A percentile compares a stretch with the other conserved stretches of the same genome.
phyloP scores from a whole-genome alignment of 1,284 basidiomycete genomes.

The Agaricales sp. region DNA sequence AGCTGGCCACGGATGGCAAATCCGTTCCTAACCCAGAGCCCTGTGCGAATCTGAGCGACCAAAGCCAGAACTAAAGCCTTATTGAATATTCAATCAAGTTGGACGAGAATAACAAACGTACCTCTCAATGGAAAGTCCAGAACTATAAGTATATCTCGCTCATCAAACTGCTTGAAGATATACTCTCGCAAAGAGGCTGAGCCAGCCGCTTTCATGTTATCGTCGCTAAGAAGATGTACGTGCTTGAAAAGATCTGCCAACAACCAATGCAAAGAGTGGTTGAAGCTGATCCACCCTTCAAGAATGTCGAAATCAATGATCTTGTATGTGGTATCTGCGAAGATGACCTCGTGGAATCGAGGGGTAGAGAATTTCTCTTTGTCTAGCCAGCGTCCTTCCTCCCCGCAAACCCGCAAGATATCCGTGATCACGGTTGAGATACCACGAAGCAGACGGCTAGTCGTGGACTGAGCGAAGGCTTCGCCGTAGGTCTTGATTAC shows the following conservation, averaged over 20 bases:
- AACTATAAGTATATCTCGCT: slow-evolving; percentile 55
- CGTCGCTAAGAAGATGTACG: slow-evolving; percentile 50
- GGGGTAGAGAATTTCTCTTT: slow-evolving; percentile 51
- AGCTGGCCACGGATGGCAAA: slow-evolving; percentile 92
- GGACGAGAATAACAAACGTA: slow-evolving; percentile 23
- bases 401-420: slow-evolving; percentile 64
- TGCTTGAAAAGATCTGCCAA: slow-evolving; percentile 88
- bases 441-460: background rate
- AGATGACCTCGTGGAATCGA: slow-evolving; percentile 52
- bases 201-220: slow-evolving; percentile 40
- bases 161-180: slow-evolving; percentile 47
- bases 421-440: slow-evolving; percentile 52
- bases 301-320: slow-evolving; percentile 72
- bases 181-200: slow-evolving; percentile 48
- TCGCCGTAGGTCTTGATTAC: slow-evolving; percentile 85
- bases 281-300: slow-evolving; percentile 85
- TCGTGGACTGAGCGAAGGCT: slow-evolving; percentile 38
- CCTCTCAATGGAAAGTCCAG: slow-evolving; percentile 85
- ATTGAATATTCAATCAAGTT: slow-evolving; percentile 2
- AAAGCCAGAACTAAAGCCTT: slow-evolving; percentile 59
- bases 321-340: slow-evolving; percentile 49
- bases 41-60: slow-evolving; percentile 91
- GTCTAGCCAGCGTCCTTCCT: slow-evolving; percentile 57
- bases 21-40: slow-evolving; percentile 97
- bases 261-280: slow-evolving; percentile 90